Conservation (phyloP, 2,329 filamentous ascomycete genomes). For the Alternaria sp. region DNA sequence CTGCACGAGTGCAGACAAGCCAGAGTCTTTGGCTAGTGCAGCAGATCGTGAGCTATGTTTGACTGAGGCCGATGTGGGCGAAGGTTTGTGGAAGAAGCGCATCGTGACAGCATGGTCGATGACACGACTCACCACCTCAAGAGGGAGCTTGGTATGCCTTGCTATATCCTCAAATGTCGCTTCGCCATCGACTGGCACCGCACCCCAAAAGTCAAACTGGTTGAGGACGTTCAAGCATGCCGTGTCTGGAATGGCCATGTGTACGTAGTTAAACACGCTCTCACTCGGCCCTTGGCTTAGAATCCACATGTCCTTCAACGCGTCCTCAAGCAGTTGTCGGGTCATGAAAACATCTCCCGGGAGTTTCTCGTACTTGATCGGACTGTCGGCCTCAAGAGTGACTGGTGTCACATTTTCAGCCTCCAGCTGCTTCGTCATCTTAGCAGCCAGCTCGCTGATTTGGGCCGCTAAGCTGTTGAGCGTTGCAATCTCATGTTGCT, state of each 20-base stretch:
- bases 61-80: slow-evolving; percentile 23
- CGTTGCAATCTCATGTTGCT: slow-evolving; percentile 40
- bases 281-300: slow-evolving; percentile 61
- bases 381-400: slow-evolving; percentile 57
- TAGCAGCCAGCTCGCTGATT: slow-evolving; percentile 56
- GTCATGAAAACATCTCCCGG: slow-evolving; percentile 56
- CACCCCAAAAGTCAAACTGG: slow-evolving; percentile 63
- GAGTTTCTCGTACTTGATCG: slow-evolving; percentile 53
- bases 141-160: slow-evolving; percentile 32
- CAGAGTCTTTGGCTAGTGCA: slow-evolving; percentile 35
- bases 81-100: slow-evolving; percentile 46
- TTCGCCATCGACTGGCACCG: slow-evolving; percentile 59
- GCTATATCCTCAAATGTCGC: slow-evolving; percentile 52
- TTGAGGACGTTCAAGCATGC: slow-evolving; percentile 60
- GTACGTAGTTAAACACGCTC: slow-evolving; percentile 56
- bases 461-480: slow-evolving; percentile 57
- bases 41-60: slow-evolving; percentile 43
- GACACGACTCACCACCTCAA: slow-evolving; percentile 43
- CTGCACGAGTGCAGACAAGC: slow-evolving; percentile 38
- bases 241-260: slow-evolving; percentile 55
- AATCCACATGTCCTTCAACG: slow-evolving; percentile 58
- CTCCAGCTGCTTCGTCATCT: slow-evolving; percentile 53
- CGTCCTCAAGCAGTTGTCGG: slow-evolving; percentile 57
- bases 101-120: slow-evolving; percentile 48
- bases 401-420: slow-evolving; percentile 56